Conservation (phyloP, 495 filamentous ascomycete genomes). For the Penicillium odoratum region DNA sequence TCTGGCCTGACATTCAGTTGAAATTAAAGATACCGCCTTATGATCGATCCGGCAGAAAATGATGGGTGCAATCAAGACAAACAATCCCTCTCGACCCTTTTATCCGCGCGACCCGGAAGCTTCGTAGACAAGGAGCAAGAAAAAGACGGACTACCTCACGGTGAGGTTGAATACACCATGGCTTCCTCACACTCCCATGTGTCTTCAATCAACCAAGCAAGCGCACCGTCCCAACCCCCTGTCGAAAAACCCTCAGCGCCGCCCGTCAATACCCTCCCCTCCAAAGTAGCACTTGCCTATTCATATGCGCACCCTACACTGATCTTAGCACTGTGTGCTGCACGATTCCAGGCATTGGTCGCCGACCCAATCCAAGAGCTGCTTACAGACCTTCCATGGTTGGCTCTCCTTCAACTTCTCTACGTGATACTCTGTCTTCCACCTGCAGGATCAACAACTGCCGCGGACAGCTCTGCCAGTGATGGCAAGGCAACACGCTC, state of each 20-base stretch:
- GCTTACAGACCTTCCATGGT: constrained; percentile 55
- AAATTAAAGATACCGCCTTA: neutral
- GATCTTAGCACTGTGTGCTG: constrained; percentile 58
- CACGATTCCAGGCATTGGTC: constrained; percentile 68
- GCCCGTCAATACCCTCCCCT: constrained; percentile 46
- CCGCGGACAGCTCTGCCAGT: constrained; percentile 28
- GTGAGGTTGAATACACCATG: constrained; percentile 25
- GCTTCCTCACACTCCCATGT: constrained; percentile 21
- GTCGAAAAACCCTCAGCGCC: constrained; percentile 33
- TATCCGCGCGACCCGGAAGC: constrained; percentile 21
- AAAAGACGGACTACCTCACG: neutral
- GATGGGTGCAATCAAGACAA: constrained; percentile 16
- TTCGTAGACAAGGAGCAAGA: constrained; percentile 7
- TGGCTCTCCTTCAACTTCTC: constrained; percentile 62
- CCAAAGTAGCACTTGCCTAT: constrained; percentile 48
- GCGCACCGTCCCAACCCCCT: constrained; percentile 22
- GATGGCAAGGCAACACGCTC: constrained; percentile 40
- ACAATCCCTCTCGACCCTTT: constrained; percentile 6
- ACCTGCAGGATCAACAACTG: constrained; percentile 49
- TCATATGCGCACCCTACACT: constrained; percentile 65
- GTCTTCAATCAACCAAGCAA: constrained; percentile 12
- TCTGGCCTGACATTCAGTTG: neutral
- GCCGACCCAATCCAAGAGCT: constrained; percentile 69
- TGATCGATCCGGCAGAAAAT: neutral
- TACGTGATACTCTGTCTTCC: constrained; percentile 77